Conservation (phyloP, 31 red algal species). For the Odonthalia washingtoniensis region DNA sequence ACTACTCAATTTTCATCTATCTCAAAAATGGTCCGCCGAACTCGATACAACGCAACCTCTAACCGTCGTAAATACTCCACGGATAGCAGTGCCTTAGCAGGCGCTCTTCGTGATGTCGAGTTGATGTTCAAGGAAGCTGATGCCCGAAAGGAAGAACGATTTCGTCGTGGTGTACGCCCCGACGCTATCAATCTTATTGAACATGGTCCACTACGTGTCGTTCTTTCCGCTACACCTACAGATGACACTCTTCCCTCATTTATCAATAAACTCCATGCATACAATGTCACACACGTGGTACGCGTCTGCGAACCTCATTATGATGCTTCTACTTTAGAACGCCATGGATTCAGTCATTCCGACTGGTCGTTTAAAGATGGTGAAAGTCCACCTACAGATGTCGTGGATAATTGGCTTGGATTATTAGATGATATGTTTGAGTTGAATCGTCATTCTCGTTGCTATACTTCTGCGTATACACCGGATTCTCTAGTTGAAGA, state of each 20-base stretch:
- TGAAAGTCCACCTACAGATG: conserved; percentile 46
- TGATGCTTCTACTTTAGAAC: conserved; percentile 42
- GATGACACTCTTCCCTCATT: conserved; percentile 42
- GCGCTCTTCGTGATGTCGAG: conserved; percentile 54
- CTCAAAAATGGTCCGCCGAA: conserved; percentile 37
- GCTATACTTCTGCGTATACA: background rate
- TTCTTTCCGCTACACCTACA: conserved; percentile 64
- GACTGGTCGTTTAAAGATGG: conserved; percentile 83
- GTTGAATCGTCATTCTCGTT: conserved; percentile 4
- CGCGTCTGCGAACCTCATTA: conserved; percentile 65
- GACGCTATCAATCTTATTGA: conserved; percentile 52
- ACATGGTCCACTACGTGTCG: conserved; percentile 56
- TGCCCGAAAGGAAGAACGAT: conserved; percentile 56
- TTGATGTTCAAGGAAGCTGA: conserved; percentile 55
- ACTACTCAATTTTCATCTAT: background rate
- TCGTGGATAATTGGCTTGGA: conserved; percentile 67
- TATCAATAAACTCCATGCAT: conserved; percentile 37
- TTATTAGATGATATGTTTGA: conserved; percentile 67
- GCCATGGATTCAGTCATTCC: conserved; percentile 55
- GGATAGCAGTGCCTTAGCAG: conserved; percentile 22
- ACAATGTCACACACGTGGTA: conserved; percentile 75
- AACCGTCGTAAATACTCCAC: conserved; percentile 38
- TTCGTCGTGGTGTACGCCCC: conserved; percentile 60
- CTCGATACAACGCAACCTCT: conserved; percentile 9
- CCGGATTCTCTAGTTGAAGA: background rate